A percentile compares a stretch with the other conserved stretches of the same genome.
These are phyloP conservation scores for Trichoderma koningii DNA, from an alignment of 2,329 filamentous ascomycete species.

Conservation along the genomic window DNA sequence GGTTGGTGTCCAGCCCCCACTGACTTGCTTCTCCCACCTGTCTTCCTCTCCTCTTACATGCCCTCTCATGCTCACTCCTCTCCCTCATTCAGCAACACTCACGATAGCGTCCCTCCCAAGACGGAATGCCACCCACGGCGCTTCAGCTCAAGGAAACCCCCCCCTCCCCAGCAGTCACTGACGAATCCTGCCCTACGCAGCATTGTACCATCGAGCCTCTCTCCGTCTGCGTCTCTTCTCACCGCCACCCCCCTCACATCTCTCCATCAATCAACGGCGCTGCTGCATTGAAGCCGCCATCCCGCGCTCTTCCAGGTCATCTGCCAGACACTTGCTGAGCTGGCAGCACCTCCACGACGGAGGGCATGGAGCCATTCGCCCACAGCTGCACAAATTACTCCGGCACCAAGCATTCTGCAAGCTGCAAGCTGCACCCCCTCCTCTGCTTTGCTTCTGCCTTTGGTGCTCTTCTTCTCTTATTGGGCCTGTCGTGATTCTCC, in stretches of 20 bases:
- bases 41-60: background rate
- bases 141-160: slow-evolving; percentile 2
- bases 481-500: background rate
- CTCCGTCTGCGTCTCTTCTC: background rate
- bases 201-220: background rate
- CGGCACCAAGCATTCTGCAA: slow-evolving; percentile 5
- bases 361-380: slow-evolving; percentile 22
- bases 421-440: slow-evolving; percentile 1
- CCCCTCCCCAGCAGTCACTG: background rate
- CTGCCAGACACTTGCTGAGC: slow-evolving; percentile 42
- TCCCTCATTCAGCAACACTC: background rate
- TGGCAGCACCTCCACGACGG: slow-evolving; percentile 37
- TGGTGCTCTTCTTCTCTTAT: background rate
- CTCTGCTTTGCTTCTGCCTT: background rate
- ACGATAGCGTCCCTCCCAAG: background rate
- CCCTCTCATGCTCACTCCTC: background rate
- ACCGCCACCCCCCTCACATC: slow-evolving; percentile 16
- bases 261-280: slow-evolving; percentile 1
- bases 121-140: slow-evolving; percentile 5
- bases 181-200: slow-evolving; percentile 3
- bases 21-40: background rate
- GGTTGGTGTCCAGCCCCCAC: slow-evolving; percentile 18
- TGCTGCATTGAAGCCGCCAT: slow-evolving; percentile 24
- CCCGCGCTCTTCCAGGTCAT: slow-evolving; percentile 37
- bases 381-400: slow-evolving; percentile 24